Base-by-base conservation (phyloP, 768 basidiomycete species). In the Cystobasidium onofrii region DNA sequence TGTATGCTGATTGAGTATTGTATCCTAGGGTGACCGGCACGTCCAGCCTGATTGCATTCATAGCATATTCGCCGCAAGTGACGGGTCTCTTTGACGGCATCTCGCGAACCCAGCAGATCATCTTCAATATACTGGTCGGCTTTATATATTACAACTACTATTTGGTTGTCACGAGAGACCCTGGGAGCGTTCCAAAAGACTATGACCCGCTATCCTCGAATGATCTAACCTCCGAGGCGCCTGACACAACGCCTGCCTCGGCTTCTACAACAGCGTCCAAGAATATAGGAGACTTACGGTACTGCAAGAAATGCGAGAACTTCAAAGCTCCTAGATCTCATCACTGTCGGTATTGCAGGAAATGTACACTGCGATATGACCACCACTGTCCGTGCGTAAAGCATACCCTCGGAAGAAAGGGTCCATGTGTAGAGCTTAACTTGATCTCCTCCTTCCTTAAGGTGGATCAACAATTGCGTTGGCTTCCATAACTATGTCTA, bases 391-490 rank as follows among this genome's bases (percentile, higher is more conserved):
- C 27, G 12, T 73, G 23, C 74, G 36, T 20, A 10, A 27, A 27
- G 44, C n/a, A n/a, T n/a, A n/a, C n/a, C n/a, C n/a, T 33, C 36
- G 33, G 50, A 77, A 12, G 7, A n/a, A 7, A 23, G 54, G 7
- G 20, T 12, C 9, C 34, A 17, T 33, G 18, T 0, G 15, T 13
- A 20, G 27, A 9, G 34, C 29, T 1, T 29, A 63, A 75, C 74
- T 73, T 36, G 71, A 74, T 33, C 69, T 50, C 20, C 9, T n/a
- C 27, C 25, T 50, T 36, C 41, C 39, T 63, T 15, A 73, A 80
- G 91, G 91, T 94, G 91, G 92, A 87, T 92, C 36, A 89, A 92
- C 80, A 97, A 93, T 77, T 95, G 94, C 79, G 89, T 99, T 75
- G 96, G 96, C 0, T 89, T 92, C 80, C 87, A 85, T 82, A 99